phyloP scores from a whole-genome alignment of 2,329 filamentous ascomycete genomes.

The Alternaria conjuncta region DNA sequence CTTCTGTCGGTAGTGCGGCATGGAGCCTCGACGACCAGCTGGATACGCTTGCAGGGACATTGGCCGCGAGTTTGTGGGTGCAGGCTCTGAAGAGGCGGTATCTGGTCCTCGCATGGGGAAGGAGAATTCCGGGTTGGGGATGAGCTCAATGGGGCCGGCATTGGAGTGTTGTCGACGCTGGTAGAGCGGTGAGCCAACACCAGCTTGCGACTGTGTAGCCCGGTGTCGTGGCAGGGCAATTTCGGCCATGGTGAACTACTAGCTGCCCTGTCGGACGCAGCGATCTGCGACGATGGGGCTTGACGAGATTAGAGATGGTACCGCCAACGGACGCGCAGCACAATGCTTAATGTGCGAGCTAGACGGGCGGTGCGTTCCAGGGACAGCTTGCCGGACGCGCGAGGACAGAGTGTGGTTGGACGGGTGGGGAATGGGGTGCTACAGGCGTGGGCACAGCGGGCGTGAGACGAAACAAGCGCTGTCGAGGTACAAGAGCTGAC shows the following conservation, averaged over 20 bases:
- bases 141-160: constrained; percentile 50
- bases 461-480: constrained; percentile 50
- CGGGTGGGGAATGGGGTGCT: constrained; percentile 29
- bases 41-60: constrained; percentile 48
- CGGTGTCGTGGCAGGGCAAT: constrained; percentile 50
- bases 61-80: constrained; percentile 44
- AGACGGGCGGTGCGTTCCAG: constrained; percentile 31
- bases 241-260: constrained; percentile 44
- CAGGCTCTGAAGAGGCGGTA: constrained; percentile 34
- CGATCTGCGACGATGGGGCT: constrained; percentile 27
- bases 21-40: constrained; percentile 40
- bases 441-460: constrained; percentile 39
- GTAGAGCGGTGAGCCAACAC: constrained; percentile 47
- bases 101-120: constrained; percentile 52
- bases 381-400: constrained; percentile 23
- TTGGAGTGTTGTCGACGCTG: constrained; percentile 43
- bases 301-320: constrained; percentile 39
- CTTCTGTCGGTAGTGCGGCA: constrained; percentile 47
- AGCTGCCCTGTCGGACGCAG: constrained; percentile 32
- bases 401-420: constrained; percentile 8
- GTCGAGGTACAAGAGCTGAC: constrained; percentile 41
- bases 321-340: constrained; percentile 29
- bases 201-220: constrained; percentile 47
- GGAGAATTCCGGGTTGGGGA: constrained; percentile 57
- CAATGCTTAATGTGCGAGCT: constrained; percentile 27